A percentile compares a stretch with the other conserved stretches of the same genome.
These are phyloP conservation scores for Plasmodium vivax DNA, from an alignment of 169 alveolate genomes.

Conservation along the genomic window DNA sequence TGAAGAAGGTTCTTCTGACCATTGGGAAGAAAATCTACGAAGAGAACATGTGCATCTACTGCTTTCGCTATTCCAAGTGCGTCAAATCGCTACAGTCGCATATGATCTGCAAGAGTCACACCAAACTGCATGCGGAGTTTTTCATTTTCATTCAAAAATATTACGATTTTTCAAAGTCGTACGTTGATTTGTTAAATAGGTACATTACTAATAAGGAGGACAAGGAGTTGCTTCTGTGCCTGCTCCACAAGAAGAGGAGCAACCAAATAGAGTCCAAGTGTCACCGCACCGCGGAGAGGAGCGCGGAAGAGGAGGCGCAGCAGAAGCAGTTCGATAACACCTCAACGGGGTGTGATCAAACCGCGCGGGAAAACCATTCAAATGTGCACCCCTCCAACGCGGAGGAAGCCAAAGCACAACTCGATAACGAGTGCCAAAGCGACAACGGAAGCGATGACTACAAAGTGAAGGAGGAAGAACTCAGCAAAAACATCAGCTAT, in stretches of 20 bases:
- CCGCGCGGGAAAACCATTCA: background rate
- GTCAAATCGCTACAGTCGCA: conserved; percentile 61
- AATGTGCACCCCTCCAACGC: background rate
- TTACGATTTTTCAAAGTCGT: conserved; percentile 72
- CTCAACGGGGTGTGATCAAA: background rate
- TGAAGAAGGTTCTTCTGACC: conserved; percentile 45
- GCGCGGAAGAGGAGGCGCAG: background rate
- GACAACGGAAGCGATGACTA: conserved; percentile 34
- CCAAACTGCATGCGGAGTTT: conserved; percentile 58
- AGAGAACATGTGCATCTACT: conserved; percentile 80
- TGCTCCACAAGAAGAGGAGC: conserved; percentile 19
- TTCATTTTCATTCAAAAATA: conserved; percentile 65
- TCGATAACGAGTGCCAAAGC: conserved; percentile 1
- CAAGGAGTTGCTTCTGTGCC: conserved; percentile 35
- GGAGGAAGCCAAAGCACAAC: background rate
- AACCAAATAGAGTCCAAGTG: conserved; percentile 1
- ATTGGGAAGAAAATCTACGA: conserved; percentile 81
- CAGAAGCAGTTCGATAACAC: background rate
- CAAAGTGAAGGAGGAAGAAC: conserved; percentile 66
- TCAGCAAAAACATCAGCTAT: conserved; percentile 30
- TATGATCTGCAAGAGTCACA: conserved; percentile 74
- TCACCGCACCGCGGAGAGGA: background rate
- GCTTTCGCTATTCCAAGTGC: conserved; percentile 55
- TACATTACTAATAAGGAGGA: conserved; percentile 67
- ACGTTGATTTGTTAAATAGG: conserved; percentile 66